phyloP scores from a whole-genome alignment of 768 basidiomycete species.

The Russula griseocarnosa region DNA sequence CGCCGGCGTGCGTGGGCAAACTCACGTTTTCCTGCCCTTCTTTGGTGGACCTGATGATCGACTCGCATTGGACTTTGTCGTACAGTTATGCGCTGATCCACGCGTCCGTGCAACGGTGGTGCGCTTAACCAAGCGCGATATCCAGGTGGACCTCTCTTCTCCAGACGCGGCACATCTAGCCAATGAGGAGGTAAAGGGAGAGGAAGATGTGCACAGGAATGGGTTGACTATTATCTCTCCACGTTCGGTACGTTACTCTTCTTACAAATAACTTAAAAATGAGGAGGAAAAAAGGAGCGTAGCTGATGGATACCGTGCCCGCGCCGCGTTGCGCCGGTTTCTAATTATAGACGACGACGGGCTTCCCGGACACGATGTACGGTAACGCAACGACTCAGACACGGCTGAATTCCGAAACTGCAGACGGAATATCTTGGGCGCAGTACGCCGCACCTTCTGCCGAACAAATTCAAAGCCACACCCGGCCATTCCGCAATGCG shows the following conservation, averaged over 20 bases:
- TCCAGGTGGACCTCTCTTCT: constrained; percentile 22
- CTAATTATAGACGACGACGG: constrained; percentile 32
- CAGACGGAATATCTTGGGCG: constrained; percentile 74
- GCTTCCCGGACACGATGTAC: constrained; percentile 67
- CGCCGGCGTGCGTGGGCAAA: constrained; percentile 37
- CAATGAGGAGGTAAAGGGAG: constrained; percentile 25
- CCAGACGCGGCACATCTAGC: constrained; percentile 31
- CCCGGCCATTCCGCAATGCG: constrained; percentile 33
- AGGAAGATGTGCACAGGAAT: constrained; percentile 29
- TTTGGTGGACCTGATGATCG: constrained; percentile 94
- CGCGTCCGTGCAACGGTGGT: constrained; percentile 71
- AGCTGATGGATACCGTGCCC: background rate
- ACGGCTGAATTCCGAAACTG: constrained; percentile 73
- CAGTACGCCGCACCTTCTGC: constrained; percentile 45
- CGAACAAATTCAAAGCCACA: background rate
- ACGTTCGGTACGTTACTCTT: constrained; percentile 16
- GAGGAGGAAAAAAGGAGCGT: background rate
- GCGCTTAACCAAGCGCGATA: constrained; percentile 52
- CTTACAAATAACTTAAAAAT: background rate
- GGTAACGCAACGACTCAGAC: constrained; percentile 59
- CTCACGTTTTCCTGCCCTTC: constrained; percentile 81
- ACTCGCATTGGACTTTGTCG: constrained; percentile 76
- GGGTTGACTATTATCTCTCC: constrained; percentile 48
- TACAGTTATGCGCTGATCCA: constrained; percentile 73
- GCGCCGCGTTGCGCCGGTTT: background rate